Conservation (phyloP, 148 eudicot species). For the Hydrangea macrophylla region DNA sequence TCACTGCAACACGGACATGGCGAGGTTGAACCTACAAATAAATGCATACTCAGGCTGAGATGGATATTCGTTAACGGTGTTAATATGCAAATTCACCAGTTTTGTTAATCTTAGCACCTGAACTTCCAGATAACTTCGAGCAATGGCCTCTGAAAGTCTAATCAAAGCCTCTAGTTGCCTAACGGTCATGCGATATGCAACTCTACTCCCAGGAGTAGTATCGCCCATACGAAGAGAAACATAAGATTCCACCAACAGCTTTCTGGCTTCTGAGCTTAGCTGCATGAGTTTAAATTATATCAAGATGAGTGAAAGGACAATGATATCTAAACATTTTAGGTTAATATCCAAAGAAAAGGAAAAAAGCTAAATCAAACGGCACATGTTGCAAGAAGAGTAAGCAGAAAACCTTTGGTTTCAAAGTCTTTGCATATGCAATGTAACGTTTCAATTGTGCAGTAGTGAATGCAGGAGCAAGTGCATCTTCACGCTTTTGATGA, state of each 20-base stretch:
- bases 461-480: slow-evolving; percentile 81
- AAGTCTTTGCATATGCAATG: slow-evolving; percentile 78
- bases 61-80: not conserved
- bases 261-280: slow-evolving; percentile 76
- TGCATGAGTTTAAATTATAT: slow-evolving; percentile 28
- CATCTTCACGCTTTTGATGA: slow-evolving; percentile 90
- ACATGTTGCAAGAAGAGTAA: not conserved
- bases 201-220: slow-evolving; percentile 87
- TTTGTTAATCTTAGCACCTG: slow-evolving; percentile 40
- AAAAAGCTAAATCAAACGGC: too few species aligned
- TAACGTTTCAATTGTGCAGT: slow-evolving; percentile 87
- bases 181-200: slow-evolving; percentile 98
- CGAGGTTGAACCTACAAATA: slow-evolving; percentile 64
- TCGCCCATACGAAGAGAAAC: slow-evolving; percentile 89
- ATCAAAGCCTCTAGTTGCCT: slow-evolving; percentile 95
- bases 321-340: not conserved
- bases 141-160: slow-evolving; percentile 94
- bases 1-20: slow-evolving; percentile 79
- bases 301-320: not conserved
- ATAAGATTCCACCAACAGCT: slow-evolving; percentile 84
- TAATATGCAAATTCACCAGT: not conserved
- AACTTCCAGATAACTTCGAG: slow-evolving; percentile 67
- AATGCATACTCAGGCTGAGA: slow-evolving; percentile 16
- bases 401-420: slow-evolving; percentile 73
- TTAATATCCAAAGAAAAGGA: too few species aligned